Conservation (phyloP, 2,329 filamentous ascomycete species). For the Tolypocladium tropicale region DNA sequence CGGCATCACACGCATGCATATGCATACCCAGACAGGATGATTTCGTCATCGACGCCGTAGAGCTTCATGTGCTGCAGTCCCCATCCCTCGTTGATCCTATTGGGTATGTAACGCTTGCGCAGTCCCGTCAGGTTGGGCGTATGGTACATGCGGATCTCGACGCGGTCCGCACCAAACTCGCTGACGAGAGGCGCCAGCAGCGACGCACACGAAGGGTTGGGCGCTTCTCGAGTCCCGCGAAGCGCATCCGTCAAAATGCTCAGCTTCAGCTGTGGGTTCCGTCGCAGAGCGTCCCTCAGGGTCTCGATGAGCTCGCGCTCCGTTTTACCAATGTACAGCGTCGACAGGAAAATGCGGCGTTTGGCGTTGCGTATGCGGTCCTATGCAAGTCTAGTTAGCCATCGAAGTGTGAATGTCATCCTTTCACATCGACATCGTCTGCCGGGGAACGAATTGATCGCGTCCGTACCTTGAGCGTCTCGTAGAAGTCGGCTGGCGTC, state of each 20-base stretch:
- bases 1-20: conserved; percentile 15
- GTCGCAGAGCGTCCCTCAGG: conserved; percentile 61
- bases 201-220: conserved; percentile 77
- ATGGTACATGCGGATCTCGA: conserved; percentile 95
- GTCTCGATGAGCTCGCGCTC: conserved; percentile 81
- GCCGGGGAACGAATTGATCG: background rate
- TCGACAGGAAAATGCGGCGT: conserved; percentile 81
- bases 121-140: conserved; percentile 89
- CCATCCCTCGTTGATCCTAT: conserved; percentile 95
- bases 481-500: conserved; percentile 82
- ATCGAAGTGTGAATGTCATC: background rate
- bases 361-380: conserved; percentile 73
- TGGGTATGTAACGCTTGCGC: conserved; percentile 74
- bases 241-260: conserved; percentile 88
- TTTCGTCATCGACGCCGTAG: conserved; percentile 89
- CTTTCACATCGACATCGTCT: background rate
- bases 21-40: conserved; percentile 77
- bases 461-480: conserved; percentile 66
- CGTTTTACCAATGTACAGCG: conserved; percentile 88
- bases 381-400: conserved; percentile 27
- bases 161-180: conserved; percentile 74
- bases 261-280: conserved; percentile 66
- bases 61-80: conserved; percentile 98
- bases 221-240: conserved; percentile 83
- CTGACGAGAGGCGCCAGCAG: conserved; percentile 72